Base-by-base conservation (phyloP, 2,329 filamentous ascomycete species). In the Botrytis aclada region DNA sequence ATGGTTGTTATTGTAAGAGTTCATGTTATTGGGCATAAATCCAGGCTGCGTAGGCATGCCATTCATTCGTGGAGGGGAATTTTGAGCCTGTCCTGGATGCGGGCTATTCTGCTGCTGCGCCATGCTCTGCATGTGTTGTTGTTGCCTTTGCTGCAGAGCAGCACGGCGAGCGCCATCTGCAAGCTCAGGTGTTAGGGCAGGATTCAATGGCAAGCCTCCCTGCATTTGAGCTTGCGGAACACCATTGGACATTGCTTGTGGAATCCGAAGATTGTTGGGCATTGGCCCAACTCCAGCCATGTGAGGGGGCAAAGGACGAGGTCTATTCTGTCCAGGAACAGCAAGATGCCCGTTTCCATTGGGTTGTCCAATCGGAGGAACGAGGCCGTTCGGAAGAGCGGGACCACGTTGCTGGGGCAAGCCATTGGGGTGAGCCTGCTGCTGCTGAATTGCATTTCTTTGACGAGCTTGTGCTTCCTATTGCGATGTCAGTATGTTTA, bases 181-280 rank as follows among this genome's bases (percentile, higher is more conserved):
- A 64, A 90, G 81, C 71, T 85, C 85, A 39, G 87, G 83, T 74
- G 90, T 87, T 4, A 88, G 80, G 61, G 82, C 83, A 12, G 83
- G 82, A 67, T 83, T 84, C 9, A 86, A 82, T 2, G 89, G 87
- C 84, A 93, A 87, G 71, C 91, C 87, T 70, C 73, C 74, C 77
- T 92, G 90, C 84, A 93, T 87, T 76, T 92, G 92, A 37, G 91
- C 90, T 80, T 93, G 91, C 54, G 90, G 89, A 37, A 92, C 85
- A 63, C 88, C 87, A 74, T 88, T 62, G 20, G 71, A 37, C 29
- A 88, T 86, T 79, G 89, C 86, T 4, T 84, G 88, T 62, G 80
- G 77, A 62, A 78, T 76, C 25, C 77, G 79, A 3, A 80, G 75
- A 47, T 74, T 74, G 60, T 79, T 80, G 14, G 76, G 77, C 74